A percentile compares a stretch with the other conserved stretches of the same genome.
phyloP scores from a whole-genome alignment of 257 asterid genomes.

The Ocimum tenuiflorum region DNA sequence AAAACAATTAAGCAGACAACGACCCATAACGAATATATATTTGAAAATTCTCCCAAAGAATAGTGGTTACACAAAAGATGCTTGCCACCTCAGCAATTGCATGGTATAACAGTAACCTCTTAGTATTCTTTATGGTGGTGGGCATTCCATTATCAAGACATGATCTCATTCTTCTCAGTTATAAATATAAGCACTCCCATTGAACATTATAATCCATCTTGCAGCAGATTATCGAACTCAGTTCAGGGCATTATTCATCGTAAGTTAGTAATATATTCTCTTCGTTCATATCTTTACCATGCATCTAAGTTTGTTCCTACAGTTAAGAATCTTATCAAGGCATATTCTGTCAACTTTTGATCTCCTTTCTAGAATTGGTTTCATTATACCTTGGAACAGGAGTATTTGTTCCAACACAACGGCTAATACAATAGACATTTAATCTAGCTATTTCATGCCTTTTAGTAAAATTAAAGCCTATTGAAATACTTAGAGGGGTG shows the following conservation, averaged over 20 bases:
- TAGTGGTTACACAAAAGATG: conserved; percentile 25
- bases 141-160: conserved; percentile 25
- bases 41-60: conserved; percentile 9
- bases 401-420: not conserved
- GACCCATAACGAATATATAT: conserved; percentile 14
- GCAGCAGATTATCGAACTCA: conserved; percentile 19
- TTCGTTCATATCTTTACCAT: conserved; percentile 9
- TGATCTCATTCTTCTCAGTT: conserved; percentile 19
- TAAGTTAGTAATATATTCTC: not conserved
- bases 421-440: not conserved
- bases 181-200: conserved; percentile 27
- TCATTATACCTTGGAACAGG: not conserved
- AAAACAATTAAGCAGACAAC: conserved; percentile 3
- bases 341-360: conserved; percentile 3
- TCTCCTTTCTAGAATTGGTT: not conserved
- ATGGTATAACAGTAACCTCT: conserved; percentile 21
- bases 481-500: not conserved
- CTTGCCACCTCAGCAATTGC: conserved; percentile 23
- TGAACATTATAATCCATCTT: conserved; percentile 16
- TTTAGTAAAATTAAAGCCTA: not conserved
- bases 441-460: too few relatives aligned
- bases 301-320: not conserved
- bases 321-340: conserved; percentile 17
- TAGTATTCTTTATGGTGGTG: conserved; percentile 24
- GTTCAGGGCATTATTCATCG: conserved; percentile 20